A percentile compares a stretch with the other conserved stretches of the same genome.
Evolutionary conservation across 228 moss, liverwort and hornwort genomes (phyloP).

Genomic region (Sphagnum fallax): DNA sequence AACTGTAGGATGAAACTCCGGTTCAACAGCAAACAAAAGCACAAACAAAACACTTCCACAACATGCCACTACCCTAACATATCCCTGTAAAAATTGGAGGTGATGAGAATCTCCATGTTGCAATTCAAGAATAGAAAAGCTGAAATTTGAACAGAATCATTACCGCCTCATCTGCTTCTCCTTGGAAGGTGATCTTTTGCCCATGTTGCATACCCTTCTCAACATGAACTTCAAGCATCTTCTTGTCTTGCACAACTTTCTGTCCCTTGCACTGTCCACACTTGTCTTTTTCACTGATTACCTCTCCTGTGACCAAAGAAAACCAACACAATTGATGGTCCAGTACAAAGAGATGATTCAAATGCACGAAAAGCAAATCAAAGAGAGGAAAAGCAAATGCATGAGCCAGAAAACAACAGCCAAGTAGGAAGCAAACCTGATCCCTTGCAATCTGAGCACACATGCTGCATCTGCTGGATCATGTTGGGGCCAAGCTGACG

Average conservation of each 20-base stretch:
- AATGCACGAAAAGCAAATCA: no score
- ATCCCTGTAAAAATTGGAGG: no score
- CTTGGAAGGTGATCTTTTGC: slow-evolving; percentile 28
- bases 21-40: no score
- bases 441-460: slow-evolving; percentile 36
- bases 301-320: slow-evolving; percentile 8
- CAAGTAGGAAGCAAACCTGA: slow-evolving; percentile 12
- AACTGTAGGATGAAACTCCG: no score
- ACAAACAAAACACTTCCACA: no score
- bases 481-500: slow-evolving; percentile 42
- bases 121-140: no score
- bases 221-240: slow-evolving; percentile 33
- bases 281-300: slow-evolving; percentile 31
- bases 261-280: slow-evolving; percentile 40
- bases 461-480: slow-evolving; percentile 55
- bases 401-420: no score
- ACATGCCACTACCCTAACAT: no score
- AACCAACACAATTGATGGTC: no score
- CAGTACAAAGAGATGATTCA: no score
- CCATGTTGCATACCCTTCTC: slow-evolving; percentile 40
- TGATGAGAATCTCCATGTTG: no score
- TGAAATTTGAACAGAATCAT: neutral
- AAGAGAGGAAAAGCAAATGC: no score
- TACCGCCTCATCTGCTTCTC: slow-evolving; percentile 44
- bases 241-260: slow-evolving; percentile 42